Percentiles rank a stretch among this genome's conserved stretches.
Conservation (phyloP, 352 stramenopile genomes). For the Globisporangium paddicum region DNA sequence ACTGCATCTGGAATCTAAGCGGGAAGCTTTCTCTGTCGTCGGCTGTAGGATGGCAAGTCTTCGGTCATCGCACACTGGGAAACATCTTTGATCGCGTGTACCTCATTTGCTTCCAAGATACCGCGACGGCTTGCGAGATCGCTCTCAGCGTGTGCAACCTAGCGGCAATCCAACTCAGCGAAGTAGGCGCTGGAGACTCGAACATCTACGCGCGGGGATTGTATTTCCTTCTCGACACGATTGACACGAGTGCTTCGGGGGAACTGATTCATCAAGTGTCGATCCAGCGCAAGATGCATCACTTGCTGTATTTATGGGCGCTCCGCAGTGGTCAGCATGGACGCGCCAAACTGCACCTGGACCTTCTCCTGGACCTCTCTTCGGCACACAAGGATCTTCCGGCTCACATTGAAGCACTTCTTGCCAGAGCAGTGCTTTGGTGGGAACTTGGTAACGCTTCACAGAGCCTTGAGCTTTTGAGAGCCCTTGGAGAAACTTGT, state of each 20-base stretch:
- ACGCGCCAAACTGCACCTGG: slow-evolving; percentile 37
- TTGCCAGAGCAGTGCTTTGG: slow-evolving; percentile 28
- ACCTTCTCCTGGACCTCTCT: slow-evolving; percentile 38
- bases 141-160: slow-evolving; percentile 46
- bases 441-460: slow-evolving; percentile 28
- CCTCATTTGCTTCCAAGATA: slow-evolving; percentile 48
- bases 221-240: slow-evolving; percentile 27
- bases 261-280: slow-evolving; percentile 30
- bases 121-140: slow-evolving; percentile 41
- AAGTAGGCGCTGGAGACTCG: slow-evolving; percentile 1
- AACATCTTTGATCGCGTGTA: slow-evolving; percentile 47
- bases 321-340: slow-evolving; percentile 37
- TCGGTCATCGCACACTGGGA: slow-evolving; percentile 41
- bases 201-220: slow-evolving; percentile 30
- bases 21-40: slow-evolving; percentile 48
- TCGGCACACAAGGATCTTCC: slow-evolving; percentile 38
- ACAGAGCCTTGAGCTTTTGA: slow-evolving; percentile 33
- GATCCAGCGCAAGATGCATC: slow-evolving; percentile 45
- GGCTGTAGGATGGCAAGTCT: slow-evolving; percentile 42
- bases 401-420: slow-evolving; percentile 36
- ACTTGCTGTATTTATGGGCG: slow-evolving; percentile 50
- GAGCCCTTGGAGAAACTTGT: slow-evolving; percentile 38
- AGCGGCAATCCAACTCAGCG: slow-evolving; percentile 18
- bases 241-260: slow-evolving; percentile 2
- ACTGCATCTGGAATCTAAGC: slow-evolving; percentile 60